Evolutionary conservation across 805 yeast genomes (phyloP), one percentile per base, ranked within the genome.

Genomic region (Ogataea ramenticola): DNA sequence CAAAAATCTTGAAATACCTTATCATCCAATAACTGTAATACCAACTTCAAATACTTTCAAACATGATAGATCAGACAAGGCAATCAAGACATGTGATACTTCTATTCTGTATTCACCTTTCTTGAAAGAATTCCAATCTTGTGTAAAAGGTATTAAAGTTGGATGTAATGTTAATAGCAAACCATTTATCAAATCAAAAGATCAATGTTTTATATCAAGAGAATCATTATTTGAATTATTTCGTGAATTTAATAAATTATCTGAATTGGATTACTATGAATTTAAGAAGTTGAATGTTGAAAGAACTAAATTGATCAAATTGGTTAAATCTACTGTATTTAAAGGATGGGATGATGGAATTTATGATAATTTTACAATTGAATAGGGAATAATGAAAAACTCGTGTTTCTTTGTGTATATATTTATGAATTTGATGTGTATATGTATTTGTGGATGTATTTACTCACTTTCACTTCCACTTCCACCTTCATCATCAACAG

Each of bases 101-200:
- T 56, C 68, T 2, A 49, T 69, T 11, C 37, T 64, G 0, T 53
- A 55, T 36, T 47, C 61, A 2, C 64, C 65, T 1, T 20, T 16
- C 7, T 17, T 29, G 4, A 37, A 39, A 15, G 37, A 42, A 19
- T 17, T 54, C 1, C 73, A 76, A 46, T 67, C 74, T 1, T 59
- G 82, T 12, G 68, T 75, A 36, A 74, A 75, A 50, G 88, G 87
- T 0, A 75, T 81, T 4, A 77, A 71, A 47, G 78, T 78, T 48
- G 90, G 91, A 0, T 68, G 71, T 19, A 68, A 58, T 43, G 47
- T 69, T 1, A 79, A 76, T 49, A 70, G 62, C 33, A 64, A 61
- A 39, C 69, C 71, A 0, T 32, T n/a, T 34, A 66, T 80, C 0
- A 60, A 70, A 33, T 56, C 53, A 16, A 66, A 70, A 15, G 78